Evolutionary conservation across 306 rosid genomes (phyloP).

Genomic region (Gastrolobium bilobum): DNA sequence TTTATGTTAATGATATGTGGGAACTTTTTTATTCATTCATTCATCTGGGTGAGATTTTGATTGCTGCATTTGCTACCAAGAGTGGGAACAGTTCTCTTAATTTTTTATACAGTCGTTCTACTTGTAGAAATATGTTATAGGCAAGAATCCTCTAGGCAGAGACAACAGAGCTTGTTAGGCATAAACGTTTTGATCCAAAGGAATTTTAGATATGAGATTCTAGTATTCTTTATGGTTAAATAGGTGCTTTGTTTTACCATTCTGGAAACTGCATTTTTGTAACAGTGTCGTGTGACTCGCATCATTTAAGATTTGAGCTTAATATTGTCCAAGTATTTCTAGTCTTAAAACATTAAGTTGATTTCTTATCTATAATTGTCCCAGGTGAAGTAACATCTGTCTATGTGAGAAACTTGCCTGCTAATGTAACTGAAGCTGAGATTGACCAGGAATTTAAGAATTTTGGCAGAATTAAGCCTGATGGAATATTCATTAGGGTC

Average conservation of each 20-base stretch:
- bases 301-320: conserved; percentile 16
- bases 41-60: background rate
- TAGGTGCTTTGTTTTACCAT: background rate
- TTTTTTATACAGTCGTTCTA: background rate
- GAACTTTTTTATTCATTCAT: background rate
- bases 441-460: conserved; percentile 80
- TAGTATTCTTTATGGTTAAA: conserved; percentile 12
- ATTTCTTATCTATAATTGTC: conserved; percentile 47
- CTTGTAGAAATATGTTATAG: background rate
- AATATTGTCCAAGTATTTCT: background rate
- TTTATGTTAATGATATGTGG: conserved; percentile 13
- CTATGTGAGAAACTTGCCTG: conserved; percentile 90
- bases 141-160: conserved; percentile 6
- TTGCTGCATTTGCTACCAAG: background rate
- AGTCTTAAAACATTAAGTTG: conserved; percentile 40
- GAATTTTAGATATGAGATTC: conserved; percentile 5
- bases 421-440: conserved; percentile 80
- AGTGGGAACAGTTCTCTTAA: background rate
- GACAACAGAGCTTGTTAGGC: conserved; percentile 16
- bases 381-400: conserved; percentile 92
- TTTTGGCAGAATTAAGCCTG: conserved; percentile 83
- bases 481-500: conserved; percentile 88
- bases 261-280: conserved; percentile 28
- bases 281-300: background rate
- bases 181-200: conserved; percentile 10